Base-by-base conservation (phyloP, 495 filamentous ascomycete species). In the Aspergillus biplanus region DNA sequence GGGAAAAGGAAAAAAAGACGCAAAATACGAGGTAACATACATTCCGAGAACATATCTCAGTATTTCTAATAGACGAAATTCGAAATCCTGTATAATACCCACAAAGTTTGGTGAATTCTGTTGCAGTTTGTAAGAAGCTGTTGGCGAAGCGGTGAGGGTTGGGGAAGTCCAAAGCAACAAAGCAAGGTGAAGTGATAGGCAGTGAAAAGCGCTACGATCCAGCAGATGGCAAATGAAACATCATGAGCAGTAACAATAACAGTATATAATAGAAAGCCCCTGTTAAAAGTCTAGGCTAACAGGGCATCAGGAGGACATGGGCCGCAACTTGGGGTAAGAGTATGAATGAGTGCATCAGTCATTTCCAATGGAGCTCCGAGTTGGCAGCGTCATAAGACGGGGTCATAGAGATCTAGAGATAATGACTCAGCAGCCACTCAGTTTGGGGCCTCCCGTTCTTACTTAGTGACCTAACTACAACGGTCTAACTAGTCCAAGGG, bases 1-100 rank as follows among this genome's bases (percentile, higher is more conserved):
- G 21, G 35, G 2, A 16, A 9, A 31, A 18, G 11, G 52, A 47
- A 7, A 18, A 31, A n/a, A 27, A 52, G 13, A 6, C 16, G 27
- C 13, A 8, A n/a, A 42, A 58, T 15, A 16, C 5, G 34, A 34
- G 27, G 35, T 27, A 39, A 83, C 93, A 81, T 85, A 97, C 93
- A 97, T 89, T 97, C 94, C 37, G 94, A 98, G 78, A 98, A 98
- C 94, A 98, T 98, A 12, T 54, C 49, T 54, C 33, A 56, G 34
- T 63, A 35, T 42, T 33, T 33, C 31, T 21, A n/a, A 44, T 18
- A 44, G 42, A 48, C 44, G 37, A 44, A 16, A 1, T 32, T 47
- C 44, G 37, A 44, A 16, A 1, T 32, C 44, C 44, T 33, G 34
- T 47, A 21, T 9, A 15, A 31, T 48, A 13, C 49, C n/a, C 32